Evolutionary conservation across 306 rosid genomes (phyloP), one percentile per base, ranked within the genome.

Genomic region (Fragaria ananassa): DNA sequence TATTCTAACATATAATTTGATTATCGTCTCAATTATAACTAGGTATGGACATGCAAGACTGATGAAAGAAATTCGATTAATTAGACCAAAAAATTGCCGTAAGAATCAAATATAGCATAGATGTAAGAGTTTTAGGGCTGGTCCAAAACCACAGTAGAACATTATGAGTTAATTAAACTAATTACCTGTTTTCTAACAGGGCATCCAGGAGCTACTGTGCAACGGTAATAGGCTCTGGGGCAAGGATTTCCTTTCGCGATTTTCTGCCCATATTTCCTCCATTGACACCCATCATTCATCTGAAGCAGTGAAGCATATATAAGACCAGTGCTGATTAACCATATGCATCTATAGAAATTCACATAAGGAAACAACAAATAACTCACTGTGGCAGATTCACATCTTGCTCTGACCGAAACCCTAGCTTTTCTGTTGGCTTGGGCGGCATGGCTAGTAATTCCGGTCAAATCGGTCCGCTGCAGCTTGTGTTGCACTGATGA

Each of bases 181-280:
- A 56, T 6, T 71, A 91, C 98, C 91, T 94, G 98, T 79, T 94
- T 94, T 42, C 97, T 88, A 31, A 94, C 98, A 0, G 98, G 98
- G 49, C 98, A 94, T 11, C 95, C 97, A 0, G 93, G 87, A 3
- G 91, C 93, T 12, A 91, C 97, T 0, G 98, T 94, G 70, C 98
- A 94, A 47, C 98, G 98, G 81, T 94, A 94, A 25, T 94, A 94
- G 9, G 97, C 98, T 64, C 98, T 86, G 3, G 98, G 98, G 41
- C 98, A 94, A 64, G 98, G 98, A 68, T 94, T 94, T 79, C 95
- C 97, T 78, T 94, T 94, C 0, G 98, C 90, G 29, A 92, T 89
- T 85, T 94, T 94, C 71, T 94, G 98, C 23, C 98, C 98, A 70
- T 94, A 94, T 89, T 94, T 94, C 77, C 98, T 89, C 98, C 98